phyloP scores from a whole-genome alignment of 768 basidiomycete genomes.

The Leccinum barrowsii region DNA sequence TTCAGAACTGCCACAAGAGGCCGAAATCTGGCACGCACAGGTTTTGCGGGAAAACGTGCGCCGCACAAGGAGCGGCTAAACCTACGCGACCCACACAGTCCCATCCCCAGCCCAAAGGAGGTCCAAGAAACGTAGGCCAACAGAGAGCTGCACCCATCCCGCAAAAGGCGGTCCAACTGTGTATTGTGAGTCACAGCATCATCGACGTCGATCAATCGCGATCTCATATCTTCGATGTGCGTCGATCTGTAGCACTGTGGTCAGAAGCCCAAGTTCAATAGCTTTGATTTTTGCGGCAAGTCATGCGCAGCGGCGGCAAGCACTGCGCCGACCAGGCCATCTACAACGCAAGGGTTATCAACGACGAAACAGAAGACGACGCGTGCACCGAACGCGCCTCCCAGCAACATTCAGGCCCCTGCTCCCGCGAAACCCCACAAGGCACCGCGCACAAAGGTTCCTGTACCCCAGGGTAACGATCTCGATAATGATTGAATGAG shows the following conservation, averaged over 20 bases:
- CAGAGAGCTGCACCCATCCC: conserved; percentile 14
- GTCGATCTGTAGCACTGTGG: conserved; percentile 42
- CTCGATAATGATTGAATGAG: conserved; percentile 4
- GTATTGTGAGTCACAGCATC: conserved; percentile 23
- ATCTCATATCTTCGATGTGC: conserved; percentile 23
- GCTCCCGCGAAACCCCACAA: conserved; percentile 14
- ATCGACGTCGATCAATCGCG: conserved; percentile 25
- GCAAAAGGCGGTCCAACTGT: conserved; percentile 23
- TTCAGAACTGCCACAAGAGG: conserved; percentile 50
- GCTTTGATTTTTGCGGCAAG: conserved; percentile 63
- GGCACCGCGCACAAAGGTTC: conserved; percentile 9
- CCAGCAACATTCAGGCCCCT: conserved; percentile 2
- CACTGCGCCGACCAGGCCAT: conserved; percentile 19
- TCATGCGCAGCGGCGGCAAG: conserved; percentile 54
- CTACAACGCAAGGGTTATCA: conserved; percentile 9
- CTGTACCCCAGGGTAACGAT: conserved; percentile 21
- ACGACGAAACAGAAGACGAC: conserved; percentile 20
- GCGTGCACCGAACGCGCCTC: conserved; percentile 8
- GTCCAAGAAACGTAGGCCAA: conserved; percentile 8
- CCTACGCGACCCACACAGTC: conserved; percentile 11
- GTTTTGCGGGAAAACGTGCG: conserved; percentile 57
- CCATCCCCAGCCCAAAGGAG: conserved; percentile 11
- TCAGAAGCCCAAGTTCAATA: conserved; percentile 58
- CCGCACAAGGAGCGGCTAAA: conserved; percentile 37
- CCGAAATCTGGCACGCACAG: conserved; percentile 54